Conservation (phyloP, 108 stramenopile genomes). For the Cyclotella distinguenda region DNA sequence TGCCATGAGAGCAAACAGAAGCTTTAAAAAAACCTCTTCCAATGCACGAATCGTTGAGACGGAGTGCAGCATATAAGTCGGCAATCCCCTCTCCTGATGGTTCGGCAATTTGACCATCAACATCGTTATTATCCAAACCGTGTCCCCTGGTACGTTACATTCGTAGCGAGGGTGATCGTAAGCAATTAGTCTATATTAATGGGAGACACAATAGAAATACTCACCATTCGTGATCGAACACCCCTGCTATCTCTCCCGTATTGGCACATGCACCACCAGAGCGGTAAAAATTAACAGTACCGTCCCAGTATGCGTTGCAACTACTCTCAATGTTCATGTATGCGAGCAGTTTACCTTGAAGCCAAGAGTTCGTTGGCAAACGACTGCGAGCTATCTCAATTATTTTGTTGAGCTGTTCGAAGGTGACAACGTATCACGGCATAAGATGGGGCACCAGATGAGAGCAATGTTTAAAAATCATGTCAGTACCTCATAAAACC, state of each 20-base stretch:
- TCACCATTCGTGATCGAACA: conserved; percentile 27
- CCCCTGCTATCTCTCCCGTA: conserved; percentile 16
- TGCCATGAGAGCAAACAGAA: neutral
- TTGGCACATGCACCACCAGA: conserved; percentile 18
- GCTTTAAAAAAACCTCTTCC: conserved; percentile 25
- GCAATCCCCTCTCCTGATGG: conserved; percentile 36
- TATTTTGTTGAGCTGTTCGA: conserved; percentile 13
- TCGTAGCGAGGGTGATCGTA: neutral
- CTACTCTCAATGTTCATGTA: conserved; percentile 16
- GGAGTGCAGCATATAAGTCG: conserved; percentile 28
- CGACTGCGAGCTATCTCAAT: conserved; percentile 13
- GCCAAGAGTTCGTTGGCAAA: conserved; percentile 22
- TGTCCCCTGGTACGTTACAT: conserved; percentile 3
- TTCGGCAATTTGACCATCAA: conserved; percentile 8
- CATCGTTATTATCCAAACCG: conserved; percentile 25
- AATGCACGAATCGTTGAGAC: conserved; percentile 23
- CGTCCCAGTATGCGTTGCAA: conserved; percentile 36
- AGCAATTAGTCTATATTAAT: neutral
- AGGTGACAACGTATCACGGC: neutral
- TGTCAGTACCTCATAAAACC: conserved; percentile 19
- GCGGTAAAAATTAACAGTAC: conserved; percentile 26
- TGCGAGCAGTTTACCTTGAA: conserved; percentile 7
- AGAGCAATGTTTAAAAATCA: neutral
- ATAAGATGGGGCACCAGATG: neutral
- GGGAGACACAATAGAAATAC: neutral